A percentile compares a stretch with the other conserved stretches of the same genome.
These are phyloP conservation scores for Hibiscus tridactylites DNA, from an alignment of 345 rosid species.

Conservation along the genomic window DNA sequence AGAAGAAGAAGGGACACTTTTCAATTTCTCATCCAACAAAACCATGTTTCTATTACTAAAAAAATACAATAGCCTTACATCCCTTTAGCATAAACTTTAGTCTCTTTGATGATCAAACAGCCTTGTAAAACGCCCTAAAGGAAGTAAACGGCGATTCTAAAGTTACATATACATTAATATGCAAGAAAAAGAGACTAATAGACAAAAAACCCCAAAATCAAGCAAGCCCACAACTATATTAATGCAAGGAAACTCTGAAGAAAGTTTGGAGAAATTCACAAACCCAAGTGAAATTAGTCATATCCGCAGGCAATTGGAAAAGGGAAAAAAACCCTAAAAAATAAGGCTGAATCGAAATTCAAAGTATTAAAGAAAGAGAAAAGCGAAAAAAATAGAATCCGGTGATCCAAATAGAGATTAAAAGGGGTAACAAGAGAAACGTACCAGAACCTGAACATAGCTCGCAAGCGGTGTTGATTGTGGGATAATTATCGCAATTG, in stretches of 20 bases:
- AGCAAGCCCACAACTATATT: neutral
- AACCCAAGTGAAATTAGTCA: neutral
- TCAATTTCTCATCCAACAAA: neutral
- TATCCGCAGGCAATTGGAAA: neutral
- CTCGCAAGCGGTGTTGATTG: neutral
- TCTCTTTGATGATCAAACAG: neutral
- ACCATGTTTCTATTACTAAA: neutral
- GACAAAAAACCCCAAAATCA: neutral
- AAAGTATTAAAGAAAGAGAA: neutral
- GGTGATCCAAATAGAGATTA: neutral
- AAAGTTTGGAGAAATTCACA: neutral
- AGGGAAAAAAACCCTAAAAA: neutral
- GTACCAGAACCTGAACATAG: constrained; percentile 85
- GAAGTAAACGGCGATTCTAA: neutral
- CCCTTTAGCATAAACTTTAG: neutral
- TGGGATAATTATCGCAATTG: neutral
- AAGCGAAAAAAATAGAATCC: neutral
- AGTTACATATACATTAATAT: neutral
- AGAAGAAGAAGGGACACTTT: neutral
- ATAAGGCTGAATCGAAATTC: neutral
- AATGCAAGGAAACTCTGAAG: neutral
- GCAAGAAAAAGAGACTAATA: neutral
- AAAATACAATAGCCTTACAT: neutral
- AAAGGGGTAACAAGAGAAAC: neutral
- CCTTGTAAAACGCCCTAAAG: neutral